Base-by-base conservation (phyloP, 306 rosid species). In the Ceratonia siliqua region DNA sequence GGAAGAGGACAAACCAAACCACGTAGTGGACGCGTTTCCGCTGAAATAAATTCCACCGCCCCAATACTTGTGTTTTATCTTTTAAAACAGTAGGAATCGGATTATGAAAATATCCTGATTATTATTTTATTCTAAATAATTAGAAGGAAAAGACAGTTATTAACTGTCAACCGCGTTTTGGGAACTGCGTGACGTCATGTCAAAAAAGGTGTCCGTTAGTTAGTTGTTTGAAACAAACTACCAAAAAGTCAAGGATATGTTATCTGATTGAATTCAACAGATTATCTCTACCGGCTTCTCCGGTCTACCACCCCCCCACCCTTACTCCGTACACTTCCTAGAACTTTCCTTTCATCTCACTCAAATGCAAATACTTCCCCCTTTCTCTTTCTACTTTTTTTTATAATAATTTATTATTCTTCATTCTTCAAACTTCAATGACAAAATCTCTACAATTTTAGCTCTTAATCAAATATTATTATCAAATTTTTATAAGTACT, bases 151-250 rank as follows among this genome's bases (percentile, higher is more conserved):
- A 67, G 76, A 27, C 87, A 52, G 87, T 81, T 77, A 81, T 28
- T 75, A 87, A 89, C 91, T 82, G 87, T 83, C 87, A 83, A 88
- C 85, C 86, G 90, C 62, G 87, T 87, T 81, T 81, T 43, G 81
- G 72, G 45, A 68, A 74, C 22, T 18, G 77, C 43, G 71, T 74
- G 88, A 35, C 76, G 82, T 76, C 79, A 63, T 67, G 57, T 52
- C 24, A 8, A 2, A 78, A 75, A 70, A 45, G 62, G 38, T 8
- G 14, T 11, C 54, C 35, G 45, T 75, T 11, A 28, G 21, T 77
- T 18, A 28, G 62, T 35, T 62, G 63, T 2, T 14, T 14, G 0
- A 24, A 15, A 6, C 0, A 35, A 62, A 68, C 43, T 3, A 43
- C 45, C 45, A 6, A 27, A 46, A 27, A 39, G 68, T 35, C 68